A percentile compares a stretch with the other conserved stretches of the same genome.
These are phyloP conservation scores for Penicillium sp. DNA, from an alignment of 2,329 filamentous ascomycete species.

Conservation along the genomic window DNA sequence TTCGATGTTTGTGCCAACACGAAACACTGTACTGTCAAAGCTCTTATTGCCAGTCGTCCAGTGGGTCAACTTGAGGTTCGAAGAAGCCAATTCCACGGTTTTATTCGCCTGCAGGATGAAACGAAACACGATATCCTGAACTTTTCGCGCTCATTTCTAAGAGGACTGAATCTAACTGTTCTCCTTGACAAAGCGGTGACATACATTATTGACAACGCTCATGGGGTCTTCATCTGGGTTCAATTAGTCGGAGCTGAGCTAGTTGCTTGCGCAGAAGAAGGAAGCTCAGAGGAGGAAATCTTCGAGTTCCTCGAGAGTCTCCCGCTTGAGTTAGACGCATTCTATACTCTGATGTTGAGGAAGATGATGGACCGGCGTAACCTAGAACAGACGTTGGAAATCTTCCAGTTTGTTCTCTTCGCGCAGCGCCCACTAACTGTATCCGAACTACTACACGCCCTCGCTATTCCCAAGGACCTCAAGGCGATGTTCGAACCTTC, in stretches of 20 bases:
- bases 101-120: slow-evolving; percentile 6
- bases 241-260: neutral
- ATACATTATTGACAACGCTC: slow-evolving; percentile 8
- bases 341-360: neutral
- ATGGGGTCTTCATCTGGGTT: slow-evolving; percentile 15
- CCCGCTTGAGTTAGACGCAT: no score
- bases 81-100: neutral
- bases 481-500: neutral
- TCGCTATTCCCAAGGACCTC: no score
- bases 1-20: neutral
- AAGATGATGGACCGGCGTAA: neutral
- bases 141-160: neutral
- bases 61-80: neutral
- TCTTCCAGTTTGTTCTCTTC: slow-evolving; percentile 9
- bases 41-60: slow-evolving; percentile 10
- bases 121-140: neutral
- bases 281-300: no score
- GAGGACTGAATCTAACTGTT: neutral
- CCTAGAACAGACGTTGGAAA: neutral
- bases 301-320: no score
- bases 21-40: neutral
- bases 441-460: neutral
- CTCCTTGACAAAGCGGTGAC: neutral
- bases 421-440: neutral
- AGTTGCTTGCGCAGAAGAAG: no score